phyloP scores from a whole-genome alignment of 495 filamentous ascomycete genomes.

The Lasiosphaeria miniovina region DNA sequence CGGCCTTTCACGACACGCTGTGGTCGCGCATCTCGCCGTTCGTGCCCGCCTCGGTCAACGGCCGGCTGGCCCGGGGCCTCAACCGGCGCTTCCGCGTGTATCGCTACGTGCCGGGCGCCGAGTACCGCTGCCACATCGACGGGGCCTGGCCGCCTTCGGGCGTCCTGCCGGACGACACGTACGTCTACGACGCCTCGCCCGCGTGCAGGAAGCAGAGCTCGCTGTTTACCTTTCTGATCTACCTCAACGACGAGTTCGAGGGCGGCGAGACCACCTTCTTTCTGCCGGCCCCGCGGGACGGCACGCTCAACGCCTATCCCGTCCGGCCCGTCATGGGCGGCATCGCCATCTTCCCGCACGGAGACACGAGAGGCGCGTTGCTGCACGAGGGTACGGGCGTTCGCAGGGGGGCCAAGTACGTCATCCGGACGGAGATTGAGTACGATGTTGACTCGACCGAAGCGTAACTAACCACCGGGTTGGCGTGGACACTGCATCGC shows the following conservation, averaged over 20 bases:
- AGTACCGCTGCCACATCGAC: slow-evolving; percentile 47
- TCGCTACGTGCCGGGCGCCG: slow-evolving; percentile 49
- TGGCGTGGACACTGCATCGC: not conserved
- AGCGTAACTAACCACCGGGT: not conserved
- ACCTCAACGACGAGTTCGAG: slow-evolving; percentile 51
- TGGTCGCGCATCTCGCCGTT: slow-evolving; percentile 41
- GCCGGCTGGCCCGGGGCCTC: slow-evolving; percentile 39
- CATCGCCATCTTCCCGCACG: slow-evolving; percentile 47
- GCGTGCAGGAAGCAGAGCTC: slow-evolving; percentile 43
- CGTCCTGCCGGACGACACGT: slow-evolving; percentile 37
- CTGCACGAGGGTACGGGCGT: slow-evolving; percentile 50
- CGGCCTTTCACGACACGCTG: slow-evolving; percentile 37
- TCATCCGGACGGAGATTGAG: slow-evolving; percentile 48
- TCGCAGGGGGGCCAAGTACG: slow-evolving; percentile 43
- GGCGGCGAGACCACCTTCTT: slow-evolving; percentile 52
- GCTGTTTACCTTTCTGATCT: slow-evolving; percentile 50
- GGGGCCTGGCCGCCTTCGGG: slow-evolving; percentile 49
- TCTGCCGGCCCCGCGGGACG: slow-evolving; percentile 41
- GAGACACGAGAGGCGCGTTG: slow-evolving; percentile 40
- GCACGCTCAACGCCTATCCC: slow-evolving; percentile 45
- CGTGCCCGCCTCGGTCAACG: slow-evolving; percentile 34
- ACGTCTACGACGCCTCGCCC: slow-evolving; percentile 47
- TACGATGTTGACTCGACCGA: slow-evolving; percentile 40
- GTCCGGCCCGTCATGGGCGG: slow-evolving; percentile 47
- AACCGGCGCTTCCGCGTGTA: slow-evolving; percentile 50